Evolutionary conservation across 768 basidiomycete species (phyloP).

Genomic region (Pisolithus orientalis): DNA sequence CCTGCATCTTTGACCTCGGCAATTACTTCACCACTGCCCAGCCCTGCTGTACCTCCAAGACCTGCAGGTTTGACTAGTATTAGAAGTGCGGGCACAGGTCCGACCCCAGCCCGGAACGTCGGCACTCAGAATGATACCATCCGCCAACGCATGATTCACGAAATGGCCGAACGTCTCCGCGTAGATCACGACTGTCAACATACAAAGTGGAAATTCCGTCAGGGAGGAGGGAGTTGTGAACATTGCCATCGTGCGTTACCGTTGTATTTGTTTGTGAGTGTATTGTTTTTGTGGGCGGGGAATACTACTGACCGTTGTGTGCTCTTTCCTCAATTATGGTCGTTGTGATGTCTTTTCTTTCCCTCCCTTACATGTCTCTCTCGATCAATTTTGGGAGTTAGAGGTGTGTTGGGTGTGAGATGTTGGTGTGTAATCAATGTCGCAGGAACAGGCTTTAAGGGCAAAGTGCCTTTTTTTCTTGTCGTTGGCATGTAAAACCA

Average conservation of each 20-base stretch:
- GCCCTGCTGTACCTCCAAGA: no score
- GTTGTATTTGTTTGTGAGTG: constrained; percentile 44
- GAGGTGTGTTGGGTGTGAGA: constrained; percentile 29
- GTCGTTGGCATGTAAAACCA: no score
- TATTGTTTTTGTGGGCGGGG: no score
- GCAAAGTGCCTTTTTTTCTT: no score
- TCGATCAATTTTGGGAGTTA: constrained; percentile 3
- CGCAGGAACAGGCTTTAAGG: constrained; percentile 29
- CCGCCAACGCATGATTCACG: constrained; percentile 20
- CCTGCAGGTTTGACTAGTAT: no score
- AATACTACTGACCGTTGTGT: no score
- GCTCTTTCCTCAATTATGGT: not conserved
- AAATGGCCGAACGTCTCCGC: constrained; percentile 35
- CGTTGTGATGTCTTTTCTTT: not conserved
- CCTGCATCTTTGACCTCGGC: no score
- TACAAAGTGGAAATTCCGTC: constrained; percentile 37
- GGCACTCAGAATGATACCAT: not conserved
- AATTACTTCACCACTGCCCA: no score
- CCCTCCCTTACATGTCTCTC: no score
- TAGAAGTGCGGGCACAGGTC: not conserved
- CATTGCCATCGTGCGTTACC: constrained; percentile 36
- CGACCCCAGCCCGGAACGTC: not conserved
- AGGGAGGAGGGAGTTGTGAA: constrained; percentile 42
- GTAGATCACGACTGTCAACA: constrained; percentile 49
- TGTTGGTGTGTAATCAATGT: constrained; percentile 33